Evolutionary conservation across 2,329 filamentous ascomycete genomes (phyloP).

Genomic region (Botrytis tulipae): DNA sequence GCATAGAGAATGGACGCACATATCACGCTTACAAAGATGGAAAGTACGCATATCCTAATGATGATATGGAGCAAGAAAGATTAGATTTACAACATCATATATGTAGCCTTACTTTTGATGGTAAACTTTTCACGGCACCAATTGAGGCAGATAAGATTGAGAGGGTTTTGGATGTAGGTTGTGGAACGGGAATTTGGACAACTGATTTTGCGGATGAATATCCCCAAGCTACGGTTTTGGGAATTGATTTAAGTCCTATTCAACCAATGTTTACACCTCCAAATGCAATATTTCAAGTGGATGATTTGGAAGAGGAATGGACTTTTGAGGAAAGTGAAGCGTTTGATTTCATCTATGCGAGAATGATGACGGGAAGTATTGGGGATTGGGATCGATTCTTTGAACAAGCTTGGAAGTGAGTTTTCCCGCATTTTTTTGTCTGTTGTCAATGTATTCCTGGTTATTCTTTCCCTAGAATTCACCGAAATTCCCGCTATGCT

Average conservation of each 20-base stretch:
- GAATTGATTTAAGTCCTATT: slow-evolving; percentile 30
- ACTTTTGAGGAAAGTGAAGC: slow-evolving; percentile 40
- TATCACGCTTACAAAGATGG: slow-evolving; percentile 40
- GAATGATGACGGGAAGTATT: slow-evolving; percentile 19
- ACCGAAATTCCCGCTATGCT: not conserved
- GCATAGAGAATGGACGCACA: slow-evolving; percentile 42
- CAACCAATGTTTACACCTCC: slow-evolving; percentile 49
- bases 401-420: slow-evolving; percentile 16
- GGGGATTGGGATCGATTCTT: slow-evolving; percentile 16
- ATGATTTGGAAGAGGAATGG: slow-evolving; percentile 58
- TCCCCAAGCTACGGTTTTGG: slow-evolving; percentile 13
- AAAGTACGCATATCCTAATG: slow-evolving; percentile 49
- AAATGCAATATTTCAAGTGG: slow-evolving; percentile 56
- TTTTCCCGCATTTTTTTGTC: not conserved
- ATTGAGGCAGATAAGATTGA: not conserved
- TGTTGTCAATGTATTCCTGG: too few relatives aligned
- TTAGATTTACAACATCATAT: slow-evolving; percentile 30
- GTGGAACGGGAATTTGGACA: slow-evolving; percentile 19
- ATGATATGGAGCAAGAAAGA: slow-evolving; percentile 58
- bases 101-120: slow-evolving; percentile 9
- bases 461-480: too few relatives aligned
- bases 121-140: not conserved
- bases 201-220: slow-evolving; percentile 19
- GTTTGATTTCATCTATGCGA: slow-evolving; percentile 28
- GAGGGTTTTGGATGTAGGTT: slow-evolving; percentile 16